Evolutionary conservation across 495 filamentous ascomycete genomes (phyloP).

Genomic region (Mycothermus thermophilus): DNA sequence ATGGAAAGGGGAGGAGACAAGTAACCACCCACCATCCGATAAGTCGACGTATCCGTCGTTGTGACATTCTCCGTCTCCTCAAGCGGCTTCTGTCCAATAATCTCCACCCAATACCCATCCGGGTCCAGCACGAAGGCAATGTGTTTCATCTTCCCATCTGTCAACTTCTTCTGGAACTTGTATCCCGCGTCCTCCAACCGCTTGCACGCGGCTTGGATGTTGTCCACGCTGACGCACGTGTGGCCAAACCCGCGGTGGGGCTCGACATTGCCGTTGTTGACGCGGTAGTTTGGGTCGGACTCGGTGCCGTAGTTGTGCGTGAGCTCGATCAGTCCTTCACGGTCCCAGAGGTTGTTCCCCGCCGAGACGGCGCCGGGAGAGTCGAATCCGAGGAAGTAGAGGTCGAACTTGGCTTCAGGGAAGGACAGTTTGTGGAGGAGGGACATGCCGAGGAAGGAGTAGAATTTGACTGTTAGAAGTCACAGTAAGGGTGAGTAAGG

Average conservation of each 20-base stretch:
- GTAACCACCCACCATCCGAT: constrained; percentile 30
- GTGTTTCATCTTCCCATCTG: constrained; percentile 72
- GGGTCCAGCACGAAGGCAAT: constrained; percentile 92
- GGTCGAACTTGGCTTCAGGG: constrained; percentile 72
- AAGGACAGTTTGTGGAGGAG: constrained; percentile 60
- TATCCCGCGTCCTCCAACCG: constrained; percentile 82
- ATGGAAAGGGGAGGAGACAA: not conserved
- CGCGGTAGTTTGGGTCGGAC: constrained; percentile 63
- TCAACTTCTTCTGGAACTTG: constrained; percentile 83
- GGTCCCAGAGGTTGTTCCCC: constrained; percentile 59
- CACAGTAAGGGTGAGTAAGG: not conserved
- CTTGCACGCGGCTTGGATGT: constrained; percentile 79
- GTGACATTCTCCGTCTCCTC: constrained; percentile 25
- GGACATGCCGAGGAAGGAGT: constrained; percentile 83
- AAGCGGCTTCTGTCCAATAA: constrained; percentile 36
- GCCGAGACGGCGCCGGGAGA: constrained; percentile 43
- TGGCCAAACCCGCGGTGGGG: constrained; percentile 84
- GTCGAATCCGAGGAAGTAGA: constrained; percentile 76
- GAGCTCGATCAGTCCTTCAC: constrained; percentile 81
- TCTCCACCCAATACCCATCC: constrained; percentile 83
- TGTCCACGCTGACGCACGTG: constrained; percentile 74
- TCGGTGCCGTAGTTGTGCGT: constrained; percentile 98
- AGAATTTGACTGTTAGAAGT: constrained; percentile 58
- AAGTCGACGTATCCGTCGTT: constrained; percentile 28
- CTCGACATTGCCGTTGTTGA: constrained; percentile 81